phyloP scores from a whole-genome alignment of 257 asterid genomes.

The Nicotiana paniculata region DNA sequence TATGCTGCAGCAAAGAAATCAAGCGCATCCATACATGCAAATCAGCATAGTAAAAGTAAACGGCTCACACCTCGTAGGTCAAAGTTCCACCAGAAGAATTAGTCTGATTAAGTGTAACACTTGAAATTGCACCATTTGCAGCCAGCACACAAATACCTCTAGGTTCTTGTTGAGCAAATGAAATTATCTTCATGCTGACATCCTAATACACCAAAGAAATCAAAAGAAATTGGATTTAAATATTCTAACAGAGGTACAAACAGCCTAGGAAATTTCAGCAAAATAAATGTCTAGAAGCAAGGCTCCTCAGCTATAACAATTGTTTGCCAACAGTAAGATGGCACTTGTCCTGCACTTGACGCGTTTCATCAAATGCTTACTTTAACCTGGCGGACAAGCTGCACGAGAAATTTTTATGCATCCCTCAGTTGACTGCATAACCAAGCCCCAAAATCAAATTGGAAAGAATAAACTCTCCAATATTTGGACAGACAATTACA shows the following conservation, averaged over 20 bases:
- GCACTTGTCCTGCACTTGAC: background rate
- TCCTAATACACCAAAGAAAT: constrained; percentile 40
- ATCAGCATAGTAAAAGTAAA: background rate
- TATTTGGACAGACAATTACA: background rate
- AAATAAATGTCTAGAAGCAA: background rate
- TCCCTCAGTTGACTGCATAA: background rate
- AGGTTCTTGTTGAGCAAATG: constrained; percentile 82
- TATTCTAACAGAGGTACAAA: constrained; percentile 3
- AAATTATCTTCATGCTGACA: constrained; percentile 72
- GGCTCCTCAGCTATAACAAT: background rate
- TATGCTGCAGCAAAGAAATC: background rate
- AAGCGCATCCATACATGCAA: background rate
- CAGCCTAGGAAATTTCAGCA: background rate
- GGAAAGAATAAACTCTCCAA: background rate
- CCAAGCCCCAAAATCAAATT: background rate
- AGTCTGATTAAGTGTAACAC: constrained; percentile 82
- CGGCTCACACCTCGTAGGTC: constrained; percentile 64
- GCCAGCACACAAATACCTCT: constrained; percentile 82
- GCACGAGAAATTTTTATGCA: background rate
- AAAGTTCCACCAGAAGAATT: constrained; percentile 90
- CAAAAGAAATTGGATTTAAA: background rate
- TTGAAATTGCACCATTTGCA: constrained; percentile 81
- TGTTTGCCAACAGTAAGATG: background rate
- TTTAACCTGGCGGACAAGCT: background rate
- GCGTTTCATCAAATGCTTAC: background rate